Conservation (phyloP, 164 flowering plant genomes). For the Cinnamomum micranthum region DNA sequence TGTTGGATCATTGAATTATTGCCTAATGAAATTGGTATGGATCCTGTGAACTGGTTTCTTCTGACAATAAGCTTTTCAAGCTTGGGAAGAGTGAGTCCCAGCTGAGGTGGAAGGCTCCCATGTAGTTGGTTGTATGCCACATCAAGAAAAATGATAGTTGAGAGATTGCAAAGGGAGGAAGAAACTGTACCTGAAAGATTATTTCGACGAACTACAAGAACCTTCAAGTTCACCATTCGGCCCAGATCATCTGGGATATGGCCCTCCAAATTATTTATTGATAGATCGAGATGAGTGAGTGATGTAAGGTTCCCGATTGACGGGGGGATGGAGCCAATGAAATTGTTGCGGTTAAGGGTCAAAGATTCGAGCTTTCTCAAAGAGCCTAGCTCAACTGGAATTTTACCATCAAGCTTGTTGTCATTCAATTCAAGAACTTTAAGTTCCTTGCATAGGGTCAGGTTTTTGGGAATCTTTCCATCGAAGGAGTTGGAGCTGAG, state of each 20-base stretch:
- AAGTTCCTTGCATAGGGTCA: background rate
- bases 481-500: constrained; percentile 27
- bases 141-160: constrained; percentile 12
- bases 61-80: constrained; percentile 10
- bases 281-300: background rate
- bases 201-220: background rate
- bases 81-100: constrained; percentile 20
- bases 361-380: constrained; percentile 1
- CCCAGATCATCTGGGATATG: constrained; percentile 4
- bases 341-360: constrained; percentile 12
- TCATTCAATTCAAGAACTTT: background rate
- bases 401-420: background rate
- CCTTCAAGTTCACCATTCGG: background rate
- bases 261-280: constrained; percentile 2
- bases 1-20: constrained; percentile 18
- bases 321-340: constrained; percentile 7
- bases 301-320: constrained; percentile 9
- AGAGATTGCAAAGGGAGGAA: constrained; percentile 2
- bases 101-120: constrained; percentile 1
- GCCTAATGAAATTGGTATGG: constrained; percentile 22
- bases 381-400: constrained; percentile 10
- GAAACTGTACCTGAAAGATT: constrained; percentile 6
- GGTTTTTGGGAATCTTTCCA: constrained; percentile 27
- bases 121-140: constrained; percentile 4
- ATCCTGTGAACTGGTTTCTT: constrained; percentile 17